Evolutionary conservation across 345 rosid species (phyloP), one percentile per base, ranked within the genome.

Genomic region (Capsella bursapastoris): DNA sequence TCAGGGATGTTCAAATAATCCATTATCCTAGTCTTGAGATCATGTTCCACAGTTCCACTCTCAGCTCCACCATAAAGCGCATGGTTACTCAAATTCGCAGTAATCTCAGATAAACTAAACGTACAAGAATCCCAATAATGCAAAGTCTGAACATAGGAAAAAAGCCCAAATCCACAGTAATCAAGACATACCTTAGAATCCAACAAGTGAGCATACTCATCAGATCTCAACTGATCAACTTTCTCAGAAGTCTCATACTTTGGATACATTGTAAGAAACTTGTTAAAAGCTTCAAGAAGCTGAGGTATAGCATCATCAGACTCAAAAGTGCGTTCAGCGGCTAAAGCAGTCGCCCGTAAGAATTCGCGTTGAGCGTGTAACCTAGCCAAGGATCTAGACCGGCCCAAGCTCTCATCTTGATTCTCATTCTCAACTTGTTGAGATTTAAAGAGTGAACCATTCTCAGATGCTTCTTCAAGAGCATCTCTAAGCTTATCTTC

Each of bases 131-230:
- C 90, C 89, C 91, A 88, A 74, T 80, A 74, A 59, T 82, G 86
- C 65, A 84, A 85, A 44, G 87, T 83, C 67, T 90, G 97, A 64
- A 81, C 67, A 67, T 84, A 76, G 7, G 93, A 88, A 75, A 88
- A 88, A 40, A 90, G 73, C 49, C 97, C 97, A 73, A 87, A 88
- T 38, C 97, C 97, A 65, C 93, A 90, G 71, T 88, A 88, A 85
- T 90, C 97, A 65, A 90, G 97, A 40, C 97, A 90, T 83, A 88
- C 93, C 89, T 84, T 88, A 2, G 86, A 73, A 72, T 82, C 90
- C 2, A 87, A 81, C 11, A 90, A 80, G 57, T 88, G 90, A 13
- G 67, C 81, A 80, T 90, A 90, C 68, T 90, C 94, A 12, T 83
- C 81, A 55, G 77, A 67, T 64, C 97, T 83, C 85, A 88, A 58